Evolutionary conservation across 129 eudicot species (phyloP).

Genomic region (Flaveria sonorensis): DNA sequence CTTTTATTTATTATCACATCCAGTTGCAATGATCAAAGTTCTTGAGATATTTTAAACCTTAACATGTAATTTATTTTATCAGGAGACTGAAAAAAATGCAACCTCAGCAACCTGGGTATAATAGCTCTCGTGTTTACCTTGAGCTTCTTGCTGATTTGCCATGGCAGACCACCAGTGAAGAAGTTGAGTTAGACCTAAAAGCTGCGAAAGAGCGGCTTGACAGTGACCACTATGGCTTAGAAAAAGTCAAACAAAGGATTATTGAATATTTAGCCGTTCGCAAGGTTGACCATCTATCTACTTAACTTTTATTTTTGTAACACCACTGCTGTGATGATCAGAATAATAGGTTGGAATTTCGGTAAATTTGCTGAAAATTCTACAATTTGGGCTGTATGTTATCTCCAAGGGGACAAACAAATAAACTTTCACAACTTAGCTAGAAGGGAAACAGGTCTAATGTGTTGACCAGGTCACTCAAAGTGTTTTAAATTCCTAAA

Average conservation of each 20-base stretch:
- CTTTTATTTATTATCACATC: neutral
- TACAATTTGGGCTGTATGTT: neutral
- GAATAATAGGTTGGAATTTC: neutral
- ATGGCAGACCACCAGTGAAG: constrained; percentile 88
- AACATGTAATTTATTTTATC: constrained; percentile 20
- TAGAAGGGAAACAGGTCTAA: neutral
- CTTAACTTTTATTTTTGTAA: neutral
- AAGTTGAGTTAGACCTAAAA: constrained; percentile 70
- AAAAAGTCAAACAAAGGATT: constrained; percentile 90
- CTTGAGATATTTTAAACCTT: constrained; percentile 22
- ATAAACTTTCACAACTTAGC: neutral
- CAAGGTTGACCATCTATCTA: constrained; percentile 54
- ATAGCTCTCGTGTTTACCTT: constrained; percentile 87
- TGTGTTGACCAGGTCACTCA: neutral
- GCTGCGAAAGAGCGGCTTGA: constrained; percentile 96
- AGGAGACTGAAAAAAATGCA: constrained; percentile 98
- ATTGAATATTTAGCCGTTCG: constrained; percentile 97
- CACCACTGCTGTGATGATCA: constrained; percentile 1
- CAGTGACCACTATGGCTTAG: constrained; percentile 83
- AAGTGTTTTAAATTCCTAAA: constrained; percentile 2
- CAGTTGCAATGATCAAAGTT: neutral
- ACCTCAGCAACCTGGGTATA: constrained; percentile 97
- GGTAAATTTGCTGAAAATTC: neutral
- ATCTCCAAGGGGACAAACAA: neutral
- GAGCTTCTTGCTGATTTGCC: constrained; percentile 97